Percentiles rank a stretch among this genome's conserved stretches.
Conservation (phyloP, 192 early-diverging fungal species). For the Coemansia sp. region DNA sequence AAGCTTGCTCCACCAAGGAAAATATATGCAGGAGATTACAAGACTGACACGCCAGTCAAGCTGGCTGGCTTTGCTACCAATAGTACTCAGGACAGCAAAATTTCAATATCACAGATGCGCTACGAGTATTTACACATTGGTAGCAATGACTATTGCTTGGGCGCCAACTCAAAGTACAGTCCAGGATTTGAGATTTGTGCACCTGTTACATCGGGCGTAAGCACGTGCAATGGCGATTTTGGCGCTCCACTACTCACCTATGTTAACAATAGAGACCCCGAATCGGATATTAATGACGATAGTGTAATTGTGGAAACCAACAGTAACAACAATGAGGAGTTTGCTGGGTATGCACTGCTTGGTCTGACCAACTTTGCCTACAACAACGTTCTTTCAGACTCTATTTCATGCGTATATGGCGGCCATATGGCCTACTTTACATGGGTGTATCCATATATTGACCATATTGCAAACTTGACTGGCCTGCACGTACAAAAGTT, state of each 20-base stretch:
- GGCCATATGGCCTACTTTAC: not conserved
- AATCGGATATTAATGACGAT: not conserved
- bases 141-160: not conserved
- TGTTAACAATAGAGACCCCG: not conserved
- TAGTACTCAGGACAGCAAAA: not conserved
- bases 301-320: conserved; percentile 4
- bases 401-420: not conserved
- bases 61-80: conserved; percentile 3
- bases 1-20: conserved; percentile 1
- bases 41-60: not conserved
- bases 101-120: conserved; percentile 3
- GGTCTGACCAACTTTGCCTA: conserved; percentile 6
- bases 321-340: not conserved
- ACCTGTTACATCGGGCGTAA: not conserved
- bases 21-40: conserved; percentile 4
- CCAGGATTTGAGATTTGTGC: not conserved
- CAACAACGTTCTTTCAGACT: not conserved
- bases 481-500: conserved; percentile 12
- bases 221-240: not conserved
- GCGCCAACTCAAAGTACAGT: not conserved
- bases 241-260: not conserved
- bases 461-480: conserved; percentile 2
- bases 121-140: conserved; percentile 1
- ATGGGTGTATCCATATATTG: conserved; percentile 3
- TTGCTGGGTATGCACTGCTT: conserved; percentile 1